A percentile compares a stretch with the other conserved stretches of the same genome.
phyloP scores from a whole-genome alignment of 164 flowering plant species.

The Vitis cinerea region DNA sequence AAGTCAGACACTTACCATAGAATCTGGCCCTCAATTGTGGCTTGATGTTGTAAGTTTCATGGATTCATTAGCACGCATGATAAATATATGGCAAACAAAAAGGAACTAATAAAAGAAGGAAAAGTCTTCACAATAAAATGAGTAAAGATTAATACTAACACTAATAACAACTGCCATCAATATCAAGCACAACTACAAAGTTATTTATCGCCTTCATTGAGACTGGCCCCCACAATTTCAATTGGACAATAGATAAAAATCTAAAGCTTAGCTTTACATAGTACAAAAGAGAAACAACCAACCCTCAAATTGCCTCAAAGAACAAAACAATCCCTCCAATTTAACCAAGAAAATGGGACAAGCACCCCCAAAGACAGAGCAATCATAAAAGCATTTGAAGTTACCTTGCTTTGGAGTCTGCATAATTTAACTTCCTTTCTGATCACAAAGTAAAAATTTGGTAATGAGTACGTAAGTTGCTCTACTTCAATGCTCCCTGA shows the following conservation, averaged over 20 bases:
- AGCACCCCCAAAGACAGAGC: neutral
- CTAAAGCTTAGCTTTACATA: neutral
- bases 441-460: slow-evolving; percentile 7
- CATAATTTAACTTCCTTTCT: slow-evolving; percentile 38
- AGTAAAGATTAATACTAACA: too few relatives aligned
- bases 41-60: too few relatives aligned
- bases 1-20: too few relatives aligned
- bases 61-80: too few relatives aligned
- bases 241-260: neutral
- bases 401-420: slow-evolving; percentile 75
- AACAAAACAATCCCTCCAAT: neutral
- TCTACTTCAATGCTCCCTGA: slow-evolving; percentile 34
- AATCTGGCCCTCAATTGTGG: too few relatives aligned
- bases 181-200: too few relatives aligned
- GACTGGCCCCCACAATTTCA: neutral
- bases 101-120: too few relatives aligned
- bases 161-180: too few relatives aligned
- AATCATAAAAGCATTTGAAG: slow-evolving; percentile 8
- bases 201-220: too few relatives aligned
- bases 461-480: slow-evolving; percentile 1
- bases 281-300: neutral
- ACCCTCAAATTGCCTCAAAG: neutral
- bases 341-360: neutral
- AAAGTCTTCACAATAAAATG: too few relatives aligned
- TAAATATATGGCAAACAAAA: too few relatives aligned